These are phyloP conservation scores for Phaffomyces thermotolerans DNA, from an alignment of 805 yeast genomes.

Conservation along the genomic window DNA sequence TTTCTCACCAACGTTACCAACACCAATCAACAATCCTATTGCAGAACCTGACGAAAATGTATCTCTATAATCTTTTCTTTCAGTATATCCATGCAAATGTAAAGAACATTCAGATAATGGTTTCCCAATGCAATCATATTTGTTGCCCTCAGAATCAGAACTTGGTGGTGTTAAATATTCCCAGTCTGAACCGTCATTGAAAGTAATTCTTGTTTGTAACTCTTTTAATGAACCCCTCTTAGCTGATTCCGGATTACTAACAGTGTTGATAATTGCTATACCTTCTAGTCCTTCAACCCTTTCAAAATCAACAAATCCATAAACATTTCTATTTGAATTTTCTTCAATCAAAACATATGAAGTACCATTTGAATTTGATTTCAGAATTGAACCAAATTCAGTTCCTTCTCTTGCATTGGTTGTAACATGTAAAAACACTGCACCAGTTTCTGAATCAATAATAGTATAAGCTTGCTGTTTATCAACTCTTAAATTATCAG, in stretches of 20 bases:
- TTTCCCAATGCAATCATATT: slow-evolving; percentile 44
- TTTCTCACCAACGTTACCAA: slow-evolving; percentile 78
- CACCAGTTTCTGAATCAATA: slow-evolving; percentile 62
- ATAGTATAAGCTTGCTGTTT: slow-evolving; percentile 72
- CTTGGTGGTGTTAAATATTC: slow-evolving; percentile 59
- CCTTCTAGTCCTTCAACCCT: slow-evolving; percentile 81
- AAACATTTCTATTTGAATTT: slow-evolving; percentile 66
- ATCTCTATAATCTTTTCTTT: slow-evolving; percentile 75
- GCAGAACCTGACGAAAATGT: slow-evolving; percentile 86
- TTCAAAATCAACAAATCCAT: slow-evolving; percentile 86
- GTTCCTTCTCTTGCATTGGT: slow-evolving; percentile 40
- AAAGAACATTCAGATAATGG: slow-evolving; percentile 61
- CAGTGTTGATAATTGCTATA: slow-evolving; percentile 64
- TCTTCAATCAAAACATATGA: slow-evolving; percentile 64
- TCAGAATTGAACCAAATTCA: slow-evolving; percentile 75
- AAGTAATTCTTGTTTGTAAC: slow-evolving; percentile 67
- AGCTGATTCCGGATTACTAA: slow-evolving; percentile 45
- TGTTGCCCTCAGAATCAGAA: slow-evolving; percentile 52
- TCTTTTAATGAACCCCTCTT: slow-evolving; percentile 41
- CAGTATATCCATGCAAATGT: slow-evolving; percentile 87
- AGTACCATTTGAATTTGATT: slow-evolving; percentile 89
- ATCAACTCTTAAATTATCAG: slow-evolving; percentile 53
- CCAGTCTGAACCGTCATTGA: slow-evolving; percentile 93
- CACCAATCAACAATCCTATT: slow-evolving; percentile 75
- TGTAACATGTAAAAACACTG: slow-evolving; percentile 80